Evolutionary conservation across 139 green algal species (phyloP), one percentile per base, ranked within the genome.

Genomic region (Volvox reticuliferus): DNA sequence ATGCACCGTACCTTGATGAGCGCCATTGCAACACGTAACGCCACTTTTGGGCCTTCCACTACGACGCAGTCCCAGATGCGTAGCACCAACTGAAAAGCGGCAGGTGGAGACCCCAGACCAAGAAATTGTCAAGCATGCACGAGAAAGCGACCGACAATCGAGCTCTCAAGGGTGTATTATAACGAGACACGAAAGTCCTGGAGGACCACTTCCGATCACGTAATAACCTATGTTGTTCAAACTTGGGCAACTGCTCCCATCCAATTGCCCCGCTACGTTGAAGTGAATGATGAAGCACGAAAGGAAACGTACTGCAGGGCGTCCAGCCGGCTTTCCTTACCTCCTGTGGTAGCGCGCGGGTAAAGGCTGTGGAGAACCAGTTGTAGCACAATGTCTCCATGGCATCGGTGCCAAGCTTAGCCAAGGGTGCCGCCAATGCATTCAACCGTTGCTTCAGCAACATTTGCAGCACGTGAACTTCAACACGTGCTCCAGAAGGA

Each of bases 1-100:
- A 5, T 55, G 44, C 5, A 9, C 2, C 90, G 0, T 73, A 93
- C 90, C 91, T 93, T 93, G 75, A 93, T 75, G 13, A 94, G 80
- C n/a, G 92, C 89, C 71, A 94, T 77, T 3, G 84, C 92, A 69
- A 91, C 68, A 1, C 92, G 79, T 36, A 92, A 63, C 16, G 87
- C 26, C 50, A 94, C 92, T 86, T 94, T 94, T 44, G 89, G 92
- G 17, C 92, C 92, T 83, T 94, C 92, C 18, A 87, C 65, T 76
- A 94, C 55, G 24, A 89, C 20, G 9, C 63, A 90, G 89, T 94
- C 92, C 92, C 92, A 94, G 69, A 94, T 87, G 35, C 92, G 89
- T 62, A 87, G 76, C 24, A 83, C 86, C n/a, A 69, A 62, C 86
- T 90, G 86, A n/a, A 36, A 82, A 19, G n/a, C 12, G 80, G 2